These are phyloP conservation scores for Aspergillus transmontanensis DNA, from an alignment of 2,329 filamentous ascomycete species.

Conservation along the genomic window DNA sequence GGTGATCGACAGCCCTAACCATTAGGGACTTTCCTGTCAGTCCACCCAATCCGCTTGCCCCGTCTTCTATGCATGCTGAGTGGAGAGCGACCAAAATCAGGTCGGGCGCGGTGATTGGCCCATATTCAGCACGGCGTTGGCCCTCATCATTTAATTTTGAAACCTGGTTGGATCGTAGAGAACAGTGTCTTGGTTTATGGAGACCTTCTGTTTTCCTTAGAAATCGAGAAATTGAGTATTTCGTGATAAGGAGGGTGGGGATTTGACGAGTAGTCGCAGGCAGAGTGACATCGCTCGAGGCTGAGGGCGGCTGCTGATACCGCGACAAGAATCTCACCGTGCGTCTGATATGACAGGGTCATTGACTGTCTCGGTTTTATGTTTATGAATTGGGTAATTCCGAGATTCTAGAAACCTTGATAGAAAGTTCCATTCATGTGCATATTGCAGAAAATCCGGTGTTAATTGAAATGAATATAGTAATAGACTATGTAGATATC, in stretches of 20 bases:
- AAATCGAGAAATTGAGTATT: not conserved
- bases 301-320: not conserved
- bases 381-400: not conserved
- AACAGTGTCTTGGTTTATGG: not conserved
- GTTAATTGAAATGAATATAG: no score
- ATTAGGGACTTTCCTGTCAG: not conserved
- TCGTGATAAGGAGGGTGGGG: not conserved
- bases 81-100: not conserved
- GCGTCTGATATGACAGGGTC: not conserved
- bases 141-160: not conserved
- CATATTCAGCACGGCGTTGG: not conserved
- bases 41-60: not conserved
- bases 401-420: not conserved
- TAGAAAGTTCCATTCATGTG: not conserved
- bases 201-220: not conserved
- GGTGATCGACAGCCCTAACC: conserved; percentile 2
- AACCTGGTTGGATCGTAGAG: not conserved
- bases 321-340: not conserved
- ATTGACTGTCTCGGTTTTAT: not conserved
- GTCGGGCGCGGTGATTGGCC: not conserved
- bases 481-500: not conserved
- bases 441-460: no score
- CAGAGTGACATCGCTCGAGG: not conserved
- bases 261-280: not conserved
- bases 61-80: not conserved